Evolutionary conservation across 2,329 filamentous ascomycete species (phyloP).

Genomic region (Diaporthe nobilis): DNA sequence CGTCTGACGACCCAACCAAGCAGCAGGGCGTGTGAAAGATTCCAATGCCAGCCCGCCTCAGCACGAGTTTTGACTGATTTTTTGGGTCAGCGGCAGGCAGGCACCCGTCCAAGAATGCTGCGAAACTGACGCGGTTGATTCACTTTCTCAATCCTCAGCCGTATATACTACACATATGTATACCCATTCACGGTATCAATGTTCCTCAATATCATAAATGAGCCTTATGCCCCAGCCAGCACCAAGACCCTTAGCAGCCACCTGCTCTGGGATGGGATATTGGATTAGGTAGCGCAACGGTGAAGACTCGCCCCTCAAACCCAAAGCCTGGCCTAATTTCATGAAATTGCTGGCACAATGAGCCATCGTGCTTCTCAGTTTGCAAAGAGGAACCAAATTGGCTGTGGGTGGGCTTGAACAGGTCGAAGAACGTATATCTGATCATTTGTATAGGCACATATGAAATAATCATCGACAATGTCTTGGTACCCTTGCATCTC

Average conservation of each 20-base stretch:
- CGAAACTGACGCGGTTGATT: no score
- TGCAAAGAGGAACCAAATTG: not conserved
- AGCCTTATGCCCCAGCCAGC: not conserved
- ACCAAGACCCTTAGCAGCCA: not conserved
- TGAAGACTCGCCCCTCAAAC: not conserved
- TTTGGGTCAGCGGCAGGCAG: not conserved
- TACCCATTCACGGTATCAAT: no score
- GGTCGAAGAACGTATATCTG: not conserved
- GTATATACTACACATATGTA: no score
- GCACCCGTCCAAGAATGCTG: not conserved
- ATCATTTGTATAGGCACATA: not conserved
- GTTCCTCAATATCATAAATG: no score
- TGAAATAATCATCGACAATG: not conserved
- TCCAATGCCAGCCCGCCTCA: not conserved
- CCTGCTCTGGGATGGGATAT: not conserved
- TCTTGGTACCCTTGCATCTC: not conserved
- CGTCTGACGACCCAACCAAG: not conserved
- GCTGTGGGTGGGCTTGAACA: not conserved
- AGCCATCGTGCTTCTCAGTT: not conserved
- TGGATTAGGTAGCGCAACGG: not conserved
- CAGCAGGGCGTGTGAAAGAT: not conserved
- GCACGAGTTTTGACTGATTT: not conserved
- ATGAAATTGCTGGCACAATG: no score
- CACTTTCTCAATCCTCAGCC: no score
- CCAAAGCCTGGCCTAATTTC: not conserved